Conservation (phyloP, 1,139 yeast genomes). For the Pneumocystis jirovecii region DNA sequence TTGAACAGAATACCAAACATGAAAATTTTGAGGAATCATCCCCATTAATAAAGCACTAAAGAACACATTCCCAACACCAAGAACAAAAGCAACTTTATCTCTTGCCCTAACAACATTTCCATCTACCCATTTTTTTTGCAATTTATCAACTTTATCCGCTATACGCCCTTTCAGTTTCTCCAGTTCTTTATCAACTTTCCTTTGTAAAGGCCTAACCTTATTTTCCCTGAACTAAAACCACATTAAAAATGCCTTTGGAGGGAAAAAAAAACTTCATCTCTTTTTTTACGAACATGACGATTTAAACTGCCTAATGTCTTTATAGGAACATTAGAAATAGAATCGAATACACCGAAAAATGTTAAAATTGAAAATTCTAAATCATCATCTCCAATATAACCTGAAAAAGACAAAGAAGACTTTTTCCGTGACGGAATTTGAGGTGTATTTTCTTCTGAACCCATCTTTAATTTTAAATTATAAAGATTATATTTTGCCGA, state of each 20-base stretch:
- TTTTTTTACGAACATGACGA: not conserved
- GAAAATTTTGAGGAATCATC: constrained; percentile 59
- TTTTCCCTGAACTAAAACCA: not conserved
- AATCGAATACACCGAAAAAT: not conserved
- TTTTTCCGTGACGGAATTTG: not conserved
- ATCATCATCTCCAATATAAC: not conserved
- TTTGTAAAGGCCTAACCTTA: not conserved
- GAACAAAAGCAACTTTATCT: constrained; percentile 70
- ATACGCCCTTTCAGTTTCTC: constrained; percentile 22
- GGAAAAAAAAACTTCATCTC: not conserved
- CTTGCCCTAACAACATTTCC: constrained; percentile 36
- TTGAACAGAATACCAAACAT: constrained; percentile 53
- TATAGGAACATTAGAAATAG: not conserved
- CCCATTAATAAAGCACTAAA: constrained; percentile 67
- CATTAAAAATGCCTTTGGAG: not conserved
- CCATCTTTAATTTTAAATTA: not conserved
- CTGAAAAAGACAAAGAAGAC: not conserved
- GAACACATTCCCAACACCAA: constrained; percentile 55
- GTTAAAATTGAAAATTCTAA: not conserved
- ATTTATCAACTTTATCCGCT: constrained; percentile 32
- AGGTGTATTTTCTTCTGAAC: not conserved
- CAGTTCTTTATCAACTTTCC: constrained; percentile 19
- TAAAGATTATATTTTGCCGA: not conserved
- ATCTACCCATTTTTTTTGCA: constrained; percentile 41
- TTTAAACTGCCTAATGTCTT: not conserved